Base-by-base conservation (phyloP, 2,329 filamentous ascomycete species). In the Drechmeria coniospora region DNA sequence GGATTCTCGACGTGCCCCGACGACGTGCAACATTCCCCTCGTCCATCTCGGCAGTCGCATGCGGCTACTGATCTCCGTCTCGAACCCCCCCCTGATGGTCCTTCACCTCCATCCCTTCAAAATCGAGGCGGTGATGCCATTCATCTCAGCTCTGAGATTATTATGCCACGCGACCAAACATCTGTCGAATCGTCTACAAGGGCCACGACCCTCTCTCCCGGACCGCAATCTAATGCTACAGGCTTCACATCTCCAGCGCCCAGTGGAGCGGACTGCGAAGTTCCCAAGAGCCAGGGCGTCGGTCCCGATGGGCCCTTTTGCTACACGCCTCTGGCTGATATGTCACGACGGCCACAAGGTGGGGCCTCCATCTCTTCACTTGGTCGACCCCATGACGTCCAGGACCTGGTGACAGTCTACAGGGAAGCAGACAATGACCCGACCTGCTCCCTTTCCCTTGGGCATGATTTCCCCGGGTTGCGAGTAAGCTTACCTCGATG, bases 1-100 rank as follows among this genome's bases (percentile, higher is more conserved):
- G 44, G 41, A 30, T 55, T 58, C 37, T 54, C 54, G 25, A 55
- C 55, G 37, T 62, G 58, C 32, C 58, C 58, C 32, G 58, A 62
- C 32, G 54, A 61, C 15, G 41, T 50, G 10, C 51, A 44, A 27
- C 38, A 42, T 30, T 43, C 28, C 27, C 37, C 28, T 32, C 47
- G 34, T 33, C 36, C 38, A 19, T 17, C 35, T 17, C 42, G 46
- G 34, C 42, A 46, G 32, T 33, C 39, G 13, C 40, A 36, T 28
- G 35, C 42, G 26, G 31, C 40, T 20, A 29, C 35, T 4, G 20
- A 21, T 17, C 36, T 39, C 29, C 39, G 38, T 19, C 30, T 37
- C 12, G 40, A 34, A n/a, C 36, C 38, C 26, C 33, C 32, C 22
- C 35, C 38, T 13, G 36, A 41, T 33, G 38, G 31, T 17, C 30